A percentile compares a stretch with the other conserved stretches of the same genome.
Conservation (phyloP, 805 yeast species). For the Yarrowia bubula region DNA sequence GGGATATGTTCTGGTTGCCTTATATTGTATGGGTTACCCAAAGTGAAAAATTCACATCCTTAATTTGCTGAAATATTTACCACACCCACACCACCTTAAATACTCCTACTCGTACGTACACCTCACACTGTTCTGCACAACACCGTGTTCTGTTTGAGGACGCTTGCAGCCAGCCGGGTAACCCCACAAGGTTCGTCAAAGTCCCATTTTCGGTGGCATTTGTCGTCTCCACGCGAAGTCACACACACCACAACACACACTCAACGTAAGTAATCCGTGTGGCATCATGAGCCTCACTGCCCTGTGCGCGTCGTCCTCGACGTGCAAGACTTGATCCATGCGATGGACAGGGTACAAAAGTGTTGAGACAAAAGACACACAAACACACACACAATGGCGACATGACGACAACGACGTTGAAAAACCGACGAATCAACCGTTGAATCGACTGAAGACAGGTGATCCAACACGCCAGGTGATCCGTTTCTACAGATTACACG, state of each 20-base stretch:
- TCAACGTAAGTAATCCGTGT: slow-evolving; percentile 23
- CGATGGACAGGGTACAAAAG: slow-evolving; percentile 6
- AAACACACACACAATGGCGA: neutral
- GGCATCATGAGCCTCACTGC: slow-evolving; percentile 1
- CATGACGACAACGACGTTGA: neutral
- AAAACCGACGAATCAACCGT: too few species aligned
- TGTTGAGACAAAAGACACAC: slow-evolving; percentile 10
- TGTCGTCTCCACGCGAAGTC: neutral
- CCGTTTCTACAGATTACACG: too few species aligned
- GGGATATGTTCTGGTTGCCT: too few species aligned
- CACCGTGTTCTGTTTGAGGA: too few species aligned
- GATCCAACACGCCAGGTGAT: too few species aligned
- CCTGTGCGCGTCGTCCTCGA: neutral
- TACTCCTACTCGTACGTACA: too few species aligned
- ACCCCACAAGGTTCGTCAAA: slow-evolving; percentile 10
- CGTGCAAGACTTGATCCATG: neutral
- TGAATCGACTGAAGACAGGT: too few species aligned
- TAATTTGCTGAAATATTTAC: too few species aligned
- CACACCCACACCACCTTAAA: neutral
- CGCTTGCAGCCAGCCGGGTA: neutral
- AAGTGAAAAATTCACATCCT: too few species aligned
- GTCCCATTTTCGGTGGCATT: slow-evolving; percentile 19
- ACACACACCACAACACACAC: neutral
- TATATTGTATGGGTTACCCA: too few species aligned
- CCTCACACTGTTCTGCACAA: too few species aligned